Percentiles rank a stretch among this genome's conserved stretches.
phyloP scores from a whole-genome alignment of 805 yeast genomes.

The Suhomyces emberorum region DNA sequence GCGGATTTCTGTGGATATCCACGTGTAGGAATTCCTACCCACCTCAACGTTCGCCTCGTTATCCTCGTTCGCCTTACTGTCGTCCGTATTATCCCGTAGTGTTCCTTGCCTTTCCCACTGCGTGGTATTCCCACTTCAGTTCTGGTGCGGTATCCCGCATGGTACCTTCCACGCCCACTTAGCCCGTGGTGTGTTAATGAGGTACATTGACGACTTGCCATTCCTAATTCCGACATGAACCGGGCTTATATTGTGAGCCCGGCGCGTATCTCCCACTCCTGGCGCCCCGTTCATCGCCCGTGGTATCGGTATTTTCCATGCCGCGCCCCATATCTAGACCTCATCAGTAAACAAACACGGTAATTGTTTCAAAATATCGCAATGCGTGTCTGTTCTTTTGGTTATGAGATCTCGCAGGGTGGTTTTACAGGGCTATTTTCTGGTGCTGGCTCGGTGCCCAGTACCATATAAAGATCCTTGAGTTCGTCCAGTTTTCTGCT shows the following conservation, averaged over 20 bases:
- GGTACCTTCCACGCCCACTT: no score
- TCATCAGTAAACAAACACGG: neutral
- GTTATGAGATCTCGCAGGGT: slow-evolving; percentile 3
- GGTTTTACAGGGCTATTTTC: neutral
- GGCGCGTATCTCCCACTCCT: neutral
- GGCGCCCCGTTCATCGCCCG: neutral
- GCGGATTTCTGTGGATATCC: no score
- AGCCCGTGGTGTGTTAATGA: no score
- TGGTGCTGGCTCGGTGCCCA: neutral
- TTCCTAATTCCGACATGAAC: neutral
- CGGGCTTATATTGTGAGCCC: neutral
- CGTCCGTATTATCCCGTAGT: no score
- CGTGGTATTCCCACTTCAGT: no score
- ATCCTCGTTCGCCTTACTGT: no score
- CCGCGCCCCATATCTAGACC: neutral
- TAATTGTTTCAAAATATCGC: neutral
- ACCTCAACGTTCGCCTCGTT: no score
- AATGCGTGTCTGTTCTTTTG: neutral
- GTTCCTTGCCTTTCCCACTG: no score
- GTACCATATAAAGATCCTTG: neutral
- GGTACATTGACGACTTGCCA: neutral
- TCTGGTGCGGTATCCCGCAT: no score
- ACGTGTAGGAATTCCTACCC: no score
- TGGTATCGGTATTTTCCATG: neutral
- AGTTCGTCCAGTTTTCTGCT: neutral